A percentile compares a stretch with the other conserved stretches of the same genome.
These are phyloP conservation scores for Iberis pinnata DNA, from an alignment of 345 rosid genomes.

Conservation along the genomic window DNA sequence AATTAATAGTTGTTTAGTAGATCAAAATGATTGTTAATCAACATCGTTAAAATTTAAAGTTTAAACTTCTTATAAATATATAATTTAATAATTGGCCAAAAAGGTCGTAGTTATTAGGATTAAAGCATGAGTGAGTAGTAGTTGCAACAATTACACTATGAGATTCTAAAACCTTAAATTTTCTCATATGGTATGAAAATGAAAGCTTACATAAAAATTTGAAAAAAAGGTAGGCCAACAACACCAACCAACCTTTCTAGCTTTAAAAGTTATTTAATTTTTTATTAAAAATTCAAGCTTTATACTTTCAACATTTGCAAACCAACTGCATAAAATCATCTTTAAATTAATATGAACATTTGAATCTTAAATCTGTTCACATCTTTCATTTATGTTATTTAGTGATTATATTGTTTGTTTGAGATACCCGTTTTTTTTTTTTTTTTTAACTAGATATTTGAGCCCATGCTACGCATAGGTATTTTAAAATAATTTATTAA, in stretches of 20 bases:
- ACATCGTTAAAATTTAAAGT: background rate
- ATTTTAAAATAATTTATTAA: too few relatives aligned
- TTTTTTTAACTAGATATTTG: too few relatives aligned
- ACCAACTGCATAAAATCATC: background rate
- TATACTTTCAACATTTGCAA: too few relatives aligned
- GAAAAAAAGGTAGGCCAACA: slow-evolving; percentile 28
- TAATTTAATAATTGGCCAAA: slow-evolving; percentile 18
- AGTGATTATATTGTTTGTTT: too few relatives aligned
- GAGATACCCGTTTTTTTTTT: too few relatives aligned
- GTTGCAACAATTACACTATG: slow-evolving; percentile 30
- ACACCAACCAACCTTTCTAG: slow-evolving; percentile 21
- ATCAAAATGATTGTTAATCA: too few relatives aligned
- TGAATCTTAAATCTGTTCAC: too few relatives aligned
- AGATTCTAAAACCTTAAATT: slow-evolving; percentile 2
- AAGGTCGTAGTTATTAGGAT: slow-evolving; percentile 20
- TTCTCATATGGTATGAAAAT: slow-evolving; percentile 13
- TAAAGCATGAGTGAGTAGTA: slow-evolving; percentile 27
- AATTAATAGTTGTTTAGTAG: too few relatives aligned
- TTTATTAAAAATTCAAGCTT: background rate
- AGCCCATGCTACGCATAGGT: too few relatives aligned
- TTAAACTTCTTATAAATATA: background rate
- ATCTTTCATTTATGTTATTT: too few relatives aligned
- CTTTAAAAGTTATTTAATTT: background rate
- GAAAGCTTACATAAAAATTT: slow-evolving; percentile 7
- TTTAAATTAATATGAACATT: background rate